Base-by-base conservation (phyloP, 2,329 filamentous ascomycete genomes). In the Mycosphaerella sp. region DNA sequence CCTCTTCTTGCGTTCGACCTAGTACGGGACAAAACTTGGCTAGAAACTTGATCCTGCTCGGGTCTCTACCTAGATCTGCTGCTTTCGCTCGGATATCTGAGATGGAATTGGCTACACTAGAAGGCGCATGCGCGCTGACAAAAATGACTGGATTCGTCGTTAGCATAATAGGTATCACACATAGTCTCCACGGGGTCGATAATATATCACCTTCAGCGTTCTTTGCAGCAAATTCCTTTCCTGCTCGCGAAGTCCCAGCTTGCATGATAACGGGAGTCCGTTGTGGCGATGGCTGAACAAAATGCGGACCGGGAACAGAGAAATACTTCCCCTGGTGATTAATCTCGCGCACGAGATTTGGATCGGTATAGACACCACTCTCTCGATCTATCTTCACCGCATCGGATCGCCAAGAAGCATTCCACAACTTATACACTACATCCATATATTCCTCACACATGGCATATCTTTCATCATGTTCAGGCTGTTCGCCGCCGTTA, bases 261-360 rank as follows among this genome's bases (percentile, higher is more conserved):
- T 88, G 85, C 3, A 87, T 73, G 4, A 87, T 75, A 1, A 87
- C 72, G 0, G 85, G 85, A 1, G 83, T 86, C 2, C 84, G 71
- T 59, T 88, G 85, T 0, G 82, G 83, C 43, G 77, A 78, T 0
- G 84, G 84, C 45, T 85, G 77, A 50, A 79, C 81, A 57, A 86
- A 76, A 56, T 86, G 81, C 18, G 82, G 82, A 0, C 84, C 82
- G 0, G 81, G 80, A 0, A 86, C 80, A 0, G 66, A 73, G 69
- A 80, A 86, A 66, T 79, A 81, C 62, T 81, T 80, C 3, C 82
- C 83, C 0, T 74, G 62, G 64, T 87, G 84, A 65, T 86, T 75
- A 65, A 87, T 87, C 53, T 79, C 69, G 5, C 84, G 74, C 1
- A 87, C 80, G 0, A 79, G 73, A 2, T 71, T 66, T 2, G 78